Evolutionary conservation across 768 basidiomycete species (phyloP).

Genomic region (Boletus bicolor): DNA sequence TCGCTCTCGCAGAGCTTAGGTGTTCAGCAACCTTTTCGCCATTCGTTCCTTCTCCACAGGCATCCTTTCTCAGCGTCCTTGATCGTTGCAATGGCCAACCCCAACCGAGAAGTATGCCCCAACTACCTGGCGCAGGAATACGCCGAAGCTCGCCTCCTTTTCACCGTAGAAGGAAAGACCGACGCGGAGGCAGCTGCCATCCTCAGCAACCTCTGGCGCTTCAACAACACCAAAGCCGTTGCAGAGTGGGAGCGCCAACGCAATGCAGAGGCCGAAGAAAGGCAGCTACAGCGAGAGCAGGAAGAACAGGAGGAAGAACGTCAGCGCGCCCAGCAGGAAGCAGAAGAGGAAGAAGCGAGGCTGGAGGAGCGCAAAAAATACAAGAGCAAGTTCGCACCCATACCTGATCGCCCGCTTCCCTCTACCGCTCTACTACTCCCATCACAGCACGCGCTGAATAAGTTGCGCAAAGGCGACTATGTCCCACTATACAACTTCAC

Average conservation of each 20-base stretch:
- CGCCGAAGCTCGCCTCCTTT: background rate
- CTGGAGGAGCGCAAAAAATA: background rate
- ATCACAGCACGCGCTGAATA: accelerated
- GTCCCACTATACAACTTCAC: background rate
- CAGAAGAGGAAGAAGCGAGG: background rate
- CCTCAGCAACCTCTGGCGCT: accelerated
- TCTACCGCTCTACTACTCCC: accelerated
- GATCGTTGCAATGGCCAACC: background rate
- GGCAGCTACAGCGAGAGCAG: background rate
- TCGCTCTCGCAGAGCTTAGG: background rate
- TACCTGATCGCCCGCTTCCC: accelerated
- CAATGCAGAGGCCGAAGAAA: accelerated
- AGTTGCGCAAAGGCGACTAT: background rate
- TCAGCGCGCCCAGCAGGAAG: accelerated
- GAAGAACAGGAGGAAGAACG: background rate
- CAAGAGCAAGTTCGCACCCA: background rate
- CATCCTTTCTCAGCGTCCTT: background rate
- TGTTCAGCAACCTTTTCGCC: no score
- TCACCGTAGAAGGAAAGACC: background rate
- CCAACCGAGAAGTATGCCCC: background rate
- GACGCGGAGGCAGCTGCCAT: accelerated
- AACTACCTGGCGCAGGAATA: background rate
- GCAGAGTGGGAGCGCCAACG: background rate
- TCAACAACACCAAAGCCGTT: background rate
- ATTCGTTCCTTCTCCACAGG: no score